Base-by-base conservation (phyloP, 345 rosid genomes). In the Gossypium mustelinum region DNA sequence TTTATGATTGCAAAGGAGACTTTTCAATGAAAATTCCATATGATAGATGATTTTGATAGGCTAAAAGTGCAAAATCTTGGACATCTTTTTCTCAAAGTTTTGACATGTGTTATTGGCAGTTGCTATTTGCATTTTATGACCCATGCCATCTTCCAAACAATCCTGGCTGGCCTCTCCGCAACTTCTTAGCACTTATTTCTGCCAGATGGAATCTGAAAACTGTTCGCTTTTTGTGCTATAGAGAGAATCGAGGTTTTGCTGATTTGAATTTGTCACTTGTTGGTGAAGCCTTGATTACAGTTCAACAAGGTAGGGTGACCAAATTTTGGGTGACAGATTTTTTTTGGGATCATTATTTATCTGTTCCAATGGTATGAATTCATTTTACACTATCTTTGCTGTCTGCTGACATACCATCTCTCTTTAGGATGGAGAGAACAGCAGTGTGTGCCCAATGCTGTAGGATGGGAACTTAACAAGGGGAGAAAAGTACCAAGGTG, bases 131-230 rank as follows among this genome's bases (percentile, higher is more conserved):
- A 69, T 91, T 92, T 82, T 95, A 91, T 80, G 97, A 95, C 62
- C 98, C 98, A 4, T 93, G 97, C 72, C 92, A 95, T 82, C 97
- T 92, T 83, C 90, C 87, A 59, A 90, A 74, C 75, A 85, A 91
- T 71, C 99, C 99, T 68, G 98, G 99, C 20, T 95, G 99, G 99
- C 98, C 97, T 73, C 94, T 95, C 75, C 92, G 98, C 74, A 95
- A 93, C 85, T 89, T 87, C 80, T 86, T 93, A 3, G 91, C 92
- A 17, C 87, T 93, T 75, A 89, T 95, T 79, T 85, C 73, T 77
- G 79, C 88, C 48, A 88, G 82, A 83, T 95, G 99, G 97, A 87
- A 89, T 62, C 85, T 89, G 25, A 85, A 89, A 80, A 86, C 76
- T 54, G 81, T 93, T 77, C 82, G 47, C 72, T 93, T 91, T 78